Evolutionary conservation across 805 yeast species (phyloP).

Genomic region (Candida morakotiae): DNA sequence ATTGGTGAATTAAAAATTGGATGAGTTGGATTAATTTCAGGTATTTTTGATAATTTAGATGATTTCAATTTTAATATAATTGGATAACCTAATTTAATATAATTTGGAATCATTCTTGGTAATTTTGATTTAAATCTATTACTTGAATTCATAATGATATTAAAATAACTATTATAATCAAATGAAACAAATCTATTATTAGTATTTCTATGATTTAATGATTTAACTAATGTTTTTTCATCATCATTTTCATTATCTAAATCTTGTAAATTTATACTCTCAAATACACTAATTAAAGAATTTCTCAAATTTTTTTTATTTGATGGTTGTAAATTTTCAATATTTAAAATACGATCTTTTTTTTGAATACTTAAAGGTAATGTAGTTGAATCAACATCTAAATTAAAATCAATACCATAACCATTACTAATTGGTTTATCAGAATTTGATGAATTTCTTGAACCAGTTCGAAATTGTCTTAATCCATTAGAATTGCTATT

Average conservation of each 20-base stretch:
- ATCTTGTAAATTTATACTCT: constrained; percentile 3
- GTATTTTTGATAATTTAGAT: constrained; percentile 2
- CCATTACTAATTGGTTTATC: constrained; percentile 7
- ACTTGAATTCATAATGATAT: constrained; percentile 7
- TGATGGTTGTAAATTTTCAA: constrained; percentile 9
- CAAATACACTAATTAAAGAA: constrained; percentile 7
- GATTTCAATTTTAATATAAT: constrained; percentile 18
- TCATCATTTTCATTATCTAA: constrained; percentile 10
- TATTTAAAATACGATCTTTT: constrained; percentile 24
- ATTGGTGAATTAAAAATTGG: constrained; percentile 27
- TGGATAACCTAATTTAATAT: constrained; percentile 17
- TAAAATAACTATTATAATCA: constrained; percentile 5
- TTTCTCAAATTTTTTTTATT: constrained; percentile 8
- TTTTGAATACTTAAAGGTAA: constrained; percentile 32
- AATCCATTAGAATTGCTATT: constrained; percentile 16
- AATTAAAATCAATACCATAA: constrained; percentile 21
- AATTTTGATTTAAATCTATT: constrained; percentile 14
- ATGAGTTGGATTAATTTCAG: constrained; percentile 17
- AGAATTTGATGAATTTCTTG: constrained; percentile 2
- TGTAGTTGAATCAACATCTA: constrained; percentile 20
- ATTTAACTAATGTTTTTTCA: constrained; percentile 6
- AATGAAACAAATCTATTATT: constrained; percentile 2
- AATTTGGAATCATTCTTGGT: constrained; percentile 23
- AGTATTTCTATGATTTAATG: background rate
- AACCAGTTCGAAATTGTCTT: constrained; percentile 14